Evolutionary conservation across 257 asterid genomes (phyloP).

Genomic region (Plectranthus barbatus): DNA sequence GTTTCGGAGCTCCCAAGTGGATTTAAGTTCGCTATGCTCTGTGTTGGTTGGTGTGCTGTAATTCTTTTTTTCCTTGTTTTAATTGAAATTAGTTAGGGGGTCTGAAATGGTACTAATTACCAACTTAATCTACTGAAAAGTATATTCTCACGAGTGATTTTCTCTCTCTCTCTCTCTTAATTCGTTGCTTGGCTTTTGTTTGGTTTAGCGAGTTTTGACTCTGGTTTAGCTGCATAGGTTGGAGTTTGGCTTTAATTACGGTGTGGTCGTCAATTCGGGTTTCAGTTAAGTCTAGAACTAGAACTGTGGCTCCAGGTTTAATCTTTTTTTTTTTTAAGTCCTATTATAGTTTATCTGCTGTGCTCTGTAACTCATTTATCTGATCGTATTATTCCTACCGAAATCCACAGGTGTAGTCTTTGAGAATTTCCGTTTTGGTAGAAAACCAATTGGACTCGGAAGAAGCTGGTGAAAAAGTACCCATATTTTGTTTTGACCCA

Average conservation of each 20-base stretch:
- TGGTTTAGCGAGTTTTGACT: conserved; percentile 9
- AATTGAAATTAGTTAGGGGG: conserved; percentile 12
- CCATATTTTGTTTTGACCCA: background rate
- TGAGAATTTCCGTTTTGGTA: background rate
- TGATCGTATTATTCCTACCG: conserved; percentile 11
- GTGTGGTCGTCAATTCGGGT: conserved; percentile 34
- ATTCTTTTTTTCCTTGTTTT: too few relatives aligned
- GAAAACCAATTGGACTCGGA: too few relatives aligned
- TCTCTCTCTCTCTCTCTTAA: background rate
- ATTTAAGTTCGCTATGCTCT: too few relatives aligned
- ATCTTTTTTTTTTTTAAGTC: background rate
- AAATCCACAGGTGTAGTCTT: conserved; percentile 3
- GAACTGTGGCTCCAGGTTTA: background rate
- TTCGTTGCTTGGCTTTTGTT: background rate
- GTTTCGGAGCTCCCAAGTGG: too few relatives aligned
- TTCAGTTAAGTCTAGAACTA: conserved; percentile 7
- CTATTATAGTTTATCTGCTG: background rate
- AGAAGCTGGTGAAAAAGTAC: conserved; percentile 8
- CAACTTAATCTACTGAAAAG: conserved; percentile 10
- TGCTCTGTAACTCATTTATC: background rate
- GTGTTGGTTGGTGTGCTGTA: too few relatives aligned
- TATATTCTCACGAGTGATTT: background rate
- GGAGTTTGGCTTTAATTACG: background rate
- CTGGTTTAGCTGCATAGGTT: conserved; percentile 15
- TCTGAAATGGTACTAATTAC: conserved; percentile 6